phyloP scores from a whole-genome alignment of 2,329 filamentous ascomycete genomes.

The Aspergillus carbonarius region DNA sequence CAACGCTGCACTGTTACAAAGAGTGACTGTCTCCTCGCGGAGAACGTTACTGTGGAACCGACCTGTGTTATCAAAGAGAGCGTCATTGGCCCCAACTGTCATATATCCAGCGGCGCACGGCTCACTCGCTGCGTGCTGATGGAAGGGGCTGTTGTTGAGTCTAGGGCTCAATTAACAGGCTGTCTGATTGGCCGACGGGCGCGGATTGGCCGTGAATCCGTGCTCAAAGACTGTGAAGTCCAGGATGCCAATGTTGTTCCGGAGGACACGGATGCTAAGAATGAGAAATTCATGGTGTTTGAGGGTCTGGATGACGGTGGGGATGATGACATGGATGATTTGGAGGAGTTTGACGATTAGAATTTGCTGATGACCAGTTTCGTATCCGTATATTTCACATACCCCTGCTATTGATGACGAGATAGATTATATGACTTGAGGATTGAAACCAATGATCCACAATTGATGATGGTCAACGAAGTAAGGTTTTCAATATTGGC shows the following conservation, averaged over 20 bases:
- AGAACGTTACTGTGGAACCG: constrained; percentile 86
- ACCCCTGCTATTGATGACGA: neutral
- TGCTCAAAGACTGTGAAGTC: constrained; percentile 87
- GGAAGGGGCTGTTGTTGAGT: constrained; percentile 84
- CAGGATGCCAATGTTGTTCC: constrained; percentile 81
- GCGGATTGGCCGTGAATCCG: constrained; percentile 76
- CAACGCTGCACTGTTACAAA: constrained; percentile 77
- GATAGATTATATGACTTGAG: neutral
- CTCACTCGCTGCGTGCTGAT: constrained; percentile 86
- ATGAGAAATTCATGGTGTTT: constrained; percentile 61
- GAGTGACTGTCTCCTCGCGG: constrained; percentile 77
- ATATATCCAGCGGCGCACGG: constrained; percentile 81
- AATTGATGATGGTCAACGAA: too few species aligned
- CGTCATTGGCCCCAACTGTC: constrained; percentile 83
- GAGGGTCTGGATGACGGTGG: constrained; percentile 45
- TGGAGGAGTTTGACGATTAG: constrained; percentile 28
- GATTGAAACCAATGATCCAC: too few species aligned
- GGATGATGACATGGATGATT: constrained; percentile 29
- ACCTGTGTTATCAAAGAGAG: constrained; percentile 90
- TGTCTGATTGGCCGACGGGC: constrained; percentile 82
- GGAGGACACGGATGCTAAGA: constrained; percentile 68
- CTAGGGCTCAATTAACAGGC: constrained; percentile 78
- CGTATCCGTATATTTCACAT: neutral
- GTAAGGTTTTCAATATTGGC: too few species aligned
- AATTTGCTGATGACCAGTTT: neutral